phyloP scores from a whole-genome alignment of 2,329 filamentous ascomycete genomes.

The Coniosporium tulheliwenetii region DNA sequence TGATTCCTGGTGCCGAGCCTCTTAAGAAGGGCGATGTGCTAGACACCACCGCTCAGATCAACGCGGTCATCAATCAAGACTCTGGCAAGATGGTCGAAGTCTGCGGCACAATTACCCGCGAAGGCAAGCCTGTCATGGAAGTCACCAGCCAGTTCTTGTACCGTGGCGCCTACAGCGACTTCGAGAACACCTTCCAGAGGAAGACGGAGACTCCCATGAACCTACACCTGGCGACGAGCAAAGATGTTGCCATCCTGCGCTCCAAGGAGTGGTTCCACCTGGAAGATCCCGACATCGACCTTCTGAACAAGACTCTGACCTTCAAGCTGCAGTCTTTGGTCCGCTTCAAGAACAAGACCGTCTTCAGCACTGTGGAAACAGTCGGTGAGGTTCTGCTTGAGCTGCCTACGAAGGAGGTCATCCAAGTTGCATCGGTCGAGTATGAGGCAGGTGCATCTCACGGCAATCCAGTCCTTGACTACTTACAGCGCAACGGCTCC shows the following conservation, averaged over 20 bases:
- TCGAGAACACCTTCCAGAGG: conserved; percentile 95
- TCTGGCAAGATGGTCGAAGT: conserved; percentile 99
- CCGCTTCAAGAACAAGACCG: conserved; percentile 84
- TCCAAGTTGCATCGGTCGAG: conserved; percentile 93
- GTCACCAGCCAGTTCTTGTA: conserved; percentile 98
- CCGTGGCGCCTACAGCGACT: conserved; percentile 82
- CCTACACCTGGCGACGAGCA: conserved; percentile 69
- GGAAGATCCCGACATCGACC: conserved; percentile 68
- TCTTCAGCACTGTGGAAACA: conserved; percentile 86
- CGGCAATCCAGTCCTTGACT: conserved; percentile 93
- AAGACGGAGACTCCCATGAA: conserved; percentile 94
- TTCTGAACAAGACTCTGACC: conserved; percentile 82
- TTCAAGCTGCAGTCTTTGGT: conserved; percentile 91
- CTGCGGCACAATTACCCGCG: conserved; percentile 85
- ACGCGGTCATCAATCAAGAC: conserved; percentile 94
- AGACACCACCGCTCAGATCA: conserved; percentile 86
- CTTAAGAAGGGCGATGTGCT: conserved; percentile 91
- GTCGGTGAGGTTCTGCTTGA: conserved; percentile 85
- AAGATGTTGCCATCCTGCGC: conserved; percentile 83
- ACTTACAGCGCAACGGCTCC: conserved; percentile 78
- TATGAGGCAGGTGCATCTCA: conserved; percentile 85
- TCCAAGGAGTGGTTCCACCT: conserved; percentile 97
- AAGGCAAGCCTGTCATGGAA: conserved; percentile 83
- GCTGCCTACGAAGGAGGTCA: conserved; percentile 89
- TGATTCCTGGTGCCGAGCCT: conserved; percentile 89